These are phyloP conservation scores for Cercospora nicotianae DNA, from an alignment of 2,329 filamentous ascomycete species.

Conservation along the genomic window DNA sequence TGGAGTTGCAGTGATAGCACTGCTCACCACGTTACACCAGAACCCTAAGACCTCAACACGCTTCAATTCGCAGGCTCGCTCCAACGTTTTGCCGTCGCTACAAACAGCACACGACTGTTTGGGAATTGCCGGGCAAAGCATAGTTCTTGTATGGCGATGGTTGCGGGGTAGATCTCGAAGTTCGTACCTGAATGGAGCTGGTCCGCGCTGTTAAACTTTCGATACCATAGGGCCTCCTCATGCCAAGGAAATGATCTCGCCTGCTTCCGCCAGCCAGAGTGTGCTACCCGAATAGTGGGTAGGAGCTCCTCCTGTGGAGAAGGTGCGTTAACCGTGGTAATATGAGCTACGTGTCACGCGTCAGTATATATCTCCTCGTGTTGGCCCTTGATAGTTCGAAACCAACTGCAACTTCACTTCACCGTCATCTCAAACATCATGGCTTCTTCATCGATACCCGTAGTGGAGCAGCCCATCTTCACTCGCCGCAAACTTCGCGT, in stretches of 20 bases:
- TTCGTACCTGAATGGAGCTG: not conserved
- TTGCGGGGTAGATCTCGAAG: not conserved
- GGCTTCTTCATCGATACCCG: not conserved
- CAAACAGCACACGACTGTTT: not conserved
- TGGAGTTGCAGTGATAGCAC: not conserved
- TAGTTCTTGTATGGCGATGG: not conserved
- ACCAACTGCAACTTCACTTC: not conserved
- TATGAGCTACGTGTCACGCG: not conserved
- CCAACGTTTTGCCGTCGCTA: not conserved
- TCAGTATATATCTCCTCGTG: not conserved
- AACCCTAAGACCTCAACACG: not conserved
- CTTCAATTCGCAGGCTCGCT: not conserved
- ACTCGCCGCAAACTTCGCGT: conserved; percentile 19
- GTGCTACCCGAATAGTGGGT: not conserved
- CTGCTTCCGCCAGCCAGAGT: not conserved
- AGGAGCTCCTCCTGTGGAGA: not conserved
- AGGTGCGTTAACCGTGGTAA: not conserved
- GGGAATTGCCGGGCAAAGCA: not conserved
- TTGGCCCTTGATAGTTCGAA: not conserved
- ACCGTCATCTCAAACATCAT: not conserved
- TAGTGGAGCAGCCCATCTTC: conserved; percentile 17
- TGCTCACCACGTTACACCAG: not conserved
- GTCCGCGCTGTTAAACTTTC: not conserved
- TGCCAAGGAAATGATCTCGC: not conserved
- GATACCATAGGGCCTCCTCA: not conserved